Percentiles rank a stretch among this genome's conserved stretches.
These are phyloP conservation scores for Nepenthes gracilis DNA, from an alignment of 148 eudicot genomes.

Conservation along the genomic window DNA sequence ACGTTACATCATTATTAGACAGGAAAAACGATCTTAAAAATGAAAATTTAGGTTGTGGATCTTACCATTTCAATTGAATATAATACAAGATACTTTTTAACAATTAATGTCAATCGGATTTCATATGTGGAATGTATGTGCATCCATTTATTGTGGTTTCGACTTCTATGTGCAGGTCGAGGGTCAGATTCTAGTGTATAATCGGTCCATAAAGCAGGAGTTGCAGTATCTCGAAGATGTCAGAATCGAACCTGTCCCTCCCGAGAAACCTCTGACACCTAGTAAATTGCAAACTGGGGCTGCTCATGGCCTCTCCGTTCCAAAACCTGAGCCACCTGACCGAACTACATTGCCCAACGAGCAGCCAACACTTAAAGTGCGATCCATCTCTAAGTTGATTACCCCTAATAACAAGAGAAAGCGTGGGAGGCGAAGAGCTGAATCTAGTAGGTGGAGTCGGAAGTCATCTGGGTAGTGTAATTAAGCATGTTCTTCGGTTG, in stretches of 20 bases:
- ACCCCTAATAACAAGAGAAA: conserved; percentile 8
- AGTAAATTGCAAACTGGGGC: conserved; percentile 12
- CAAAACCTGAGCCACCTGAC: conserved; percentile 14
- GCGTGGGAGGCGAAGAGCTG: conserved; percentile 10
- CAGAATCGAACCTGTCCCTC: conserved; percentile 7
- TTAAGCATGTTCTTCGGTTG: neutral
- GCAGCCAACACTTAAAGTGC: conserved; percentile 27
- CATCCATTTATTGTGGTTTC: neutral
- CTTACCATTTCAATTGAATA: too few relatives aligned
- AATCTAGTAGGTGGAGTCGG: conserved; percentile 4
- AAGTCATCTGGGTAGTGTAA: conserved; percentile 8
- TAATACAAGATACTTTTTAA: neutral
- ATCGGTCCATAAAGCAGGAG: conserved; percentile 22
- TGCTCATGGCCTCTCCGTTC: conserved; percentile 8
- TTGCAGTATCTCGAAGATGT: conserved; percentile 14
- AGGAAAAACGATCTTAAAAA: neutral
- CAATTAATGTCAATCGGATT: neutral
- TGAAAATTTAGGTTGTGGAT: neutral
- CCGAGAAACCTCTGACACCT: conserved; percentile 11
- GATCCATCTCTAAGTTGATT: conserved; percentile 5
- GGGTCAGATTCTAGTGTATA: conserved; percentile 24
- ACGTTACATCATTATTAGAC: neutral
- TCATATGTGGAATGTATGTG: neutral
- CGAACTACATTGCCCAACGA: conserved; percentile 14
- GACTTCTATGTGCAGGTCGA: conserved; percentile 23